Evolutionary conservation across 352 stramenopile genomes (phyloP).

Genomic region (Phytophthora ramorum): DNA sequence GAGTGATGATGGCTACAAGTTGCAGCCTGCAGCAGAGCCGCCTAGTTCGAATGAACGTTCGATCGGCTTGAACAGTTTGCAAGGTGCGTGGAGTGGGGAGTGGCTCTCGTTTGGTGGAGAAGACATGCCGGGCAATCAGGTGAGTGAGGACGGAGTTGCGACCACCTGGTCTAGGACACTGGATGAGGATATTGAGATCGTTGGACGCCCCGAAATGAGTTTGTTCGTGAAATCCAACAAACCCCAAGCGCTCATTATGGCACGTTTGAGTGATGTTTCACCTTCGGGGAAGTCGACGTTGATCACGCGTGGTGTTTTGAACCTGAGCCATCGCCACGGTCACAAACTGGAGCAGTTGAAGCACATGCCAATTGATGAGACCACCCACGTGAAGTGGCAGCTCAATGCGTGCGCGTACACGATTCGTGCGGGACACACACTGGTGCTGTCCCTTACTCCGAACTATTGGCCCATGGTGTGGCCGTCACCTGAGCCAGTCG

Average conservation of each 20-base stretch:
- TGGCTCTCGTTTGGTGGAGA: slow-evolving; percentile 60
- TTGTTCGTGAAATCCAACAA: slow-evolving; percentile 46
- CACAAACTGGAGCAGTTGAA: slow-evolving; percentile 41
- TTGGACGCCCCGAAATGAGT: slow-evolving; percentile 49
- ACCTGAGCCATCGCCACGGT: slow-evolving; percentile 50
- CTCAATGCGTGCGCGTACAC: slow-evolving; percentile 59
- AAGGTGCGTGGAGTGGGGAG: slow-evolving; percentile 58
- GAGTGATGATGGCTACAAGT: slow-evolving; percentile 12
- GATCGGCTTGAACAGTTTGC: slow-evolving; percentile 41
- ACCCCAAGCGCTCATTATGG: slow-evolving; percentile 47
- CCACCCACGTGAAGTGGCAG: slow-evolving; percentile 35
- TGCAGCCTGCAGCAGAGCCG: slow-evolving; percentile 3
- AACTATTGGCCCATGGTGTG: slow-evolving; percentile 65
- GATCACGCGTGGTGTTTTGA: slow-evolving; percentile 52
- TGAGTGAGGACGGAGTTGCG: slow-evolving; percentile 43
- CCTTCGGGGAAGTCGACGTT: slow-evolving; percentile 50
- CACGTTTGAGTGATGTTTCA: slow-evolving; percentile 51
- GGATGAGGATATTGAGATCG: slow-evolving; percentile 37
- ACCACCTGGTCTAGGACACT: slow-evolving; percentile 40
- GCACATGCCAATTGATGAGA: slow-evolving; percentile 41
- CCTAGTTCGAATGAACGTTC: slow-evolving; percentile 16
- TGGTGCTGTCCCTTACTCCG: slow-evolving; percentile 47
- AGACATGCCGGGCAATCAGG: slow-evolving; percentile 57
- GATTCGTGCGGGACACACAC: slow-evolving; percentile 34
- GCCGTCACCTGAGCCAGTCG: slow-evolving; percentile 49